These are phyloP conservation scores for Telopea speciosissima DNA, from an alignment of 177 flowering plant genomes.

Conservation along the genomic window DNA sequence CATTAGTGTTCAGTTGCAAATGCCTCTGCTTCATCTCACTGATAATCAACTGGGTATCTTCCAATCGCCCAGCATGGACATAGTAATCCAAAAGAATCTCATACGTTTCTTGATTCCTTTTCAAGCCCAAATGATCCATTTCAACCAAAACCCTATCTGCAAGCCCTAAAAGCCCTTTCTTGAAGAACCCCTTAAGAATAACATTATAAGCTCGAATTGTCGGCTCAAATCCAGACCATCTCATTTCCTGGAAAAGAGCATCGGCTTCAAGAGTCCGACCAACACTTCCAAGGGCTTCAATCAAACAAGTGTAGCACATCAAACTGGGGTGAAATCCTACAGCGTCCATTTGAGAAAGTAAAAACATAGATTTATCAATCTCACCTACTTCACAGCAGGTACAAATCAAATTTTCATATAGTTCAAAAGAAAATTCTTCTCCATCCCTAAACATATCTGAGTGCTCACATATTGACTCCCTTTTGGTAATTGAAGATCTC, in stretches of 20 bases:
- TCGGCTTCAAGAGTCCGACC: conserved; percentile 79
- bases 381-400: conserved; percentile 39
- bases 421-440: conserved; percentile 34
- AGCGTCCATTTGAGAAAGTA: conserved; percentile 59
- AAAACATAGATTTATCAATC: conserved; percentile 44
- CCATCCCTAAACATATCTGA: conserved; percentile 7
- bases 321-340: conserved; percentile 39
- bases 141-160: conserved; percentile 32
- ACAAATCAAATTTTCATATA: conserved; percentile 37
- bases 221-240: conserved; percentile 30
- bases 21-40: conserved; percentile 50
- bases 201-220: conserved; percentile 34
- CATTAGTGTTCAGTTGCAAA: conserved; percentile 34
- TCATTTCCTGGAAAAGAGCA: conserved; percentile 57
- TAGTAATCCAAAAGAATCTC: conserved; percentile 53
- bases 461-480: neutral
- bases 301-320: conserved; percentile 36
- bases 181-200: conserved; percentile 52
- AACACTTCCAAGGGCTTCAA: conserved; percentile 47
- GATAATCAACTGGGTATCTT: conserved; percentile 53
- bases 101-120: conserved; percentile 42
- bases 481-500: neutral
- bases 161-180: conserved; percentile 51
- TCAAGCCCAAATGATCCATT: conserved; percentile 37
- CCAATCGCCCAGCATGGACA: conserved; percentile 54